Base-by-base conservation (phyloP, 2,329 filamentous ascomycete species). In the Phyllosticta citriasiana region DNA sequence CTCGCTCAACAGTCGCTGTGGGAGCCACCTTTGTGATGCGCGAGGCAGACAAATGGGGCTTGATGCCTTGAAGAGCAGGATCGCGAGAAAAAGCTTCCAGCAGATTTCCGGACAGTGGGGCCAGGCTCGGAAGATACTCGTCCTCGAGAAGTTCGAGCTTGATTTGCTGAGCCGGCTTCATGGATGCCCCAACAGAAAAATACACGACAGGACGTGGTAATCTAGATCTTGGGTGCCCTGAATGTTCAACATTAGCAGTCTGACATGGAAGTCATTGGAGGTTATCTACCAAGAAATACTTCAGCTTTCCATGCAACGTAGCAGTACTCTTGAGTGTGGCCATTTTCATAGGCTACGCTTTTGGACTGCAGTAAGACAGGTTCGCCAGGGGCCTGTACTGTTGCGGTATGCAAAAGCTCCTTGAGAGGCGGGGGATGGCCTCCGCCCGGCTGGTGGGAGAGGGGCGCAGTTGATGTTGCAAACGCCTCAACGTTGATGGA, bases 11-110 rank as follows among this genome's bases (percentile, higher is more conserved):
- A 56, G 84, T 82, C 2, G 85, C 84, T 52, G 84, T 80, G 4
- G 88, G 89, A 6, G 86, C 84, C 4, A 92, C 87, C 64, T 87
- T 84, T 52, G 87, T 90, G 35, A 93, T 88, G 55, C 88, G 81
- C 63, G 88, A 78, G 4, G 89, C 88, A 9, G 88, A 91, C 2
- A 94, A 78, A 30, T 83, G 82, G 55, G 89, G 87, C 65, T 80
- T 80, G 26, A 84, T 76, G 40, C 85, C 84, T 16, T 76, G 77
- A 19, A 91, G 77, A 26, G 80, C 81, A 24, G 85, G 82, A 68
- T 91, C 88, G 64, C 78, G 79, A 58, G 81, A 80, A 63, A 93
- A 88, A 2, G 89, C 82, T 69, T 89, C 86, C 14, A 94, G 82
- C n/a, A 93, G 78, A 71, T 93, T 94, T 64, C 89, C 78, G 1